A percentile compares a stretch with the other conserved stretches of the same genome.
Evolutionary conservation across 2,329 filamentous ascomycete species (phyloP).

Genomic region (Pleurostoma richardsiae): DNA sequence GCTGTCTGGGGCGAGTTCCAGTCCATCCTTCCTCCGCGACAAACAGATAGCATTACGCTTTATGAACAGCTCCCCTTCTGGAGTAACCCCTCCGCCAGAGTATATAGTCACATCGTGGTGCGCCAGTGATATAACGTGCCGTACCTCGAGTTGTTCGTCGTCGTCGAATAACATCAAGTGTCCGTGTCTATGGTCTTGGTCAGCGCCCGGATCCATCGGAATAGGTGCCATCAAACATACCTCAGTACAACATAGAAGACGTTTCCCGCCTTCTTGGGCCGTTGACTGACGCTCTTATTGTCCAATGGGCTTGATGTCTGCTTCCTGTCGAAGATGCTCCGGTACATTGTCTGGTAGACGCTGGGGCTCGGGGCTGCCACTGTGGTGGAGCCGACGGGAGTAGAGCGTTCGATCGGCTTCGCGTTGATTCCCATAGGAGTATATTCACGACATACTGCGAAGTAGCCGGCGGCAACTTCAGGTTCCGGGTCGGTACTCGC

Average conservation of each 20-base stretch:
- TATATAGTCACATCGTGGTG: conserved; percentile 84
- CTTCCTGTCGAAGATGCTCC: conserved; percentile 88
- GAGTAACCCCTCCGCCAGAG: conserved; percentile 70
- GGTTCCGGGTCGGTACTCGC: conserved; percentile 49
- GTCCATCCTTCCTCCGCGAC: conserved; percentile 54
- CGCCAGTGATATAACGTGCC: conserved; percentile 89
- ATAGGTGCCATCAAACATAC: too few species aligned
- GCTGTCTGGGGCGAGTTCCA: conserved; percentile 49
- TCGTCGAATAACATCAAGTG: conserved; percentile 98
- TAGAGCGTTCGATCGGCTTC: conserved; percentile 82
- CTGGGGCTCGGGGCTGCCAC: conserved; percentile 80
- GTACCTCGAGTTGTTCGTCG: conserved; percentile 88
- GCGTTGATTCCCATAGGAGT: conserved; percentile 87
- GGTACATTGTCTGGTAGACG: conserved; percentile 97
- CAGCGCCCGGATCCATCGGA: too few species aligned
- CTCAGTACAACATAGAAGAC: conserved; percentile 90
- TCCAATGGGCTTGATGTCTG: conserved; percentile 40
- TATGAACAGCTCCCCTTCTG: conserved; percentile 91
- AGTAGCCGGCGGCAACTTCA: conserved; percentile 85
- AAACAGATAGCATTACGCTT: conserved; percentile 88
- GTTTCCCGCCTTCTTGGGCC: conserved; percentile 68
- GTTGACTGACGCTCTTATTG: conserved; percentile 40
- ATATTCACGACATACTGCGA: conserved; percentile 92
- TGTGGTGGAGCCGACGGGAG: conserved; percentile 69
- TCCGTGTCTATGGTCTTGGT: conserved; percentile 76